Evolutionary conservation across 768 basidiomycete species (phyloP), one percentile per base, ranked within the genome.

Genomic region (Sporobolomyces roseus): DNA sequence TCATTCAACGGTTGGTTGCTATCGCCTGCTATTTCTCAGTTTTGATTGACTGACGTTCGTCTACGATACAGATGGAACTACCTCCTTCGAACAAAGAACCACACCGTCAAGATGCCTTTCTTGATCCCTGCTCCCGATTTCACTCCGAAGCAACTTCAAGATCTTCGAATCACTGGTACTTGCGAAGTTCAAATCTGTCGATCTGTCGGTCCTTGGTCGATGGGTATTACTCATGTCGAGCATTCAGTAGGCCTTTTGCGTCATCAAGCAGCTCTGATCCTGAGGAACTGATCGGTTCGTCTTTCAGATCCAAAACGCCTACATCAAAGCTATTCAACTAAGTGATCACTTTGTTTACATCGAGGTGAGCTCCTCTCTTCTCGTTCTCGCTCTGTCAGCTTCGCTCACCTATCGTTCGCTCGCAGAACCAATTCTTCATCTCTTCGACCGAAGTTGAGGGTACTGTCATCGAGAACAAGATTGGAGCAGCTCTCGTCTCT

Each of bases 281-380:
- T n/a, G n/a, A n/a, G n/a, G n/a, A n/a, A 6, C 45, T 13, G 45
- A 23, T 46, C 21, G 45, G 12, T 23, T 23, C 21, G 10, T 23
- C 45, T 49, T 35, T 43, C 54, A 58, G 61, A 69, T 69, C 45
- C 72, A 72, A 38, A 68, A 65, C 54, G 68, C 71, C 54, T 71
- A 43, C 14, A 27, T 35, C 63, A 56, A 70, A 93, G 91, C 91
- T 14, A 96, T 96, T 61, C 87, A 93, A 76, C 81, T 89, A 75
- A 93, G 92, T 30, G 92, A 97, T 74, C 92, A 96, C 76, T 99
- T 98, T 77, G 90, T 99, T 38, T 99, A 99, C 80, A 96, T 99
- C 71, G 94, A 69, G 62, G 38, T 54, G 32, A 61, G 27, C n/a
- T 46, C 30, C 9, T 53, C 19, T 53, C 8, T 21, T 14, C 16